Evolutionary conservation across 2,329 filamentous ascomycete genomes (phyloP).

Genomic region (Cyphellophora attinorum): DNA sequence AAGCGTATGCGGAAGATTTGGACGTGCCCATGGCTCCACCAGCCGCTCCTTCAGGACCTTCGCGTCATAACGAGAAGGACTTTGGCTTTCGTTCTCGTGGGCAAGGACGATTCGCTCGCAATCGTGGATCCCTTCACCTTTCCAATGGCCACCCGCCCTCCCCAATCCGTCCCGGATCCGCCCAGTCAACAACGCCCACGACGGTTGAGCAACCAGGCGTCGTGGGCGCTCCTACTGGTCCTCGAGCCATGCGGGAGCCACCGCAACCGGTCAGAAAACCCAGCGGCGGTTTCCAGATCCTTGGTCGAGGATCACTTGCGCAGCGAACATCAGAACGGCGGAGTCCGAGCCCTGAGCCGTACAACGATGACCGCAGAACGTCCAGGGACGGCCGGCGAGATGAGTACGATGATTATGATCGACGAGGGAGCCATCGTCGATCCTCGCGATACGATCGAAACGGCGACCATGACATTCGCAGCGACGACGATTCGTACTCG

Average conservation of each 20-base stretch:
- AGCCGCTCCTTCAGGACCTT: slow-evolving; percentile 22
- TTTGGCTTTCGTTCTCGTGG: slow-evolving; percentile 18
- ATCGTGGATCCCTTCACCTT: slow-evolving; percentile 26
- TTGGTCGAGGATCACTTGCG: slow-evolving; percentile 16
- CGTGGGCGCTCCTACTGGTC: slow-evolving; percentile 72
- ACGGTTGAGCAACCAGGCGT: slow-evolving; percentile 47
- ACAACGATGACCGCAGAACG: slow-evolving; percentile 28
- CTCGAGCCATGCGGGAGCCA: slow-evolving; percentile 70
- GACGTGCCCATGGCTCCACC: slow-evolving; percentile 20
- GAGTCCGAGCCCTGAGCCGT: slow-evolving; percentile 10
- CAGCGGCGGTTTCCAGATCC: slow-evolving; percentile 17
- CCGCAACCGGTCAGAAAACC: slow-evolving; percentile 10
- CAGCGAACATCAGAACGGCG: slow-evolving; percentile 17
- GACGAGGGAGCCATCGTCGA: slow-evolving; percentile 13
- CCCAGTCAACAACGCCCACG: slow-evolving; percentile 20
- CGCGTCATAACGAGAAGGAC: slow-evolving; percentile 17
- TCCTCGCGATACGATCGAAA: slow-evolving; percentile 31
- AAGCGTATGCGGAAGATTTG: slow-evolving; percentile 18
- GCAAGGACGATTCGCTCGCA: slow-evolving; percentile 36
- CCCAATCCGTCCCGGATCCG: slow-evolving; percentile 19
- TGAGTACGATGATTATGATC: slow-evolving; percentile 12
- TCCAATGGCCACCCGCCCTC: slow-evolving; percentile 20
- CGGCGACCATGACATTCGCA: slow-evolving; percentile 36
- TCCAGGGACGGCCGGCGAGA: slow-evolving; percentile 29
- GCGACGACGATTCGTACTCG: slow-evolving; percentile 43